Evolutionary conservation across 2,329 filamentous ascomycete genomes (phyloP), one percentile per base, ranked within the genome.

Genomic region (Lecanicillium sp.): DNA sequence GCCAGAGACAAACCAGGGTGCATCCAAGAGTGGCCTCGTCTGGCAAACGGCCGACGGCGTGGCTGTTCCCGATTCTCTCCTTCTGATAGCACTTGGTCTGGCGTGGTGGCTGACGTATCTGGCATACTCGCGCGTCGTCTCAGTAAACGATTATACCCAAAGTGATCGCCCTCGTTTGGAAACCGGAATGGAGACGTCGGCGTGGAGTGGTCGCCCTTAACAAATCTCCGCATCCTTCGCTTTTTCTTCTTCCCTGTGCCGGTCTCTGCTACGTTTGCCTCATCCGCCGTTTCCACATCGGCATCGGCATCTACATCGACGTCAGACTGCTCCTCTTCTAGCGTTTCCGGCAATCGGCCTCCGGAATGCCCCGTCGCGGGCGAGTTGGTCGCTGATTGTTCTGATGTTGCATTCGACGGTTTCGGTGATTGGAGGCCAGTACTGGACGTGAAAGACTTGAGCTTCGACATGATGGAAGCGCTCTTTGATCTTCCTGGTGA

Each of bases 261-360:
- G 6, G 43, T 38, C 7, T 67, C 65, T 12, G 63, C 55, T n/a
- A 60, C 51, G 14, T 64, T 63, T n/a, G 71, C 72, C 54, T 95
- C 89, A 37, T 88, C 86, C 0, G 80, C 85, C 32, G 87, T 94
- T 55, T 92, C 86, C 55, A 82, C 85, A 56, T 92, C 72, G 17
- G 66, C 65, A 29, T 68, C 61, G 9, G 55, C 74, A 41, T 74
- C 72, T 19, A 65, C 73, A 43, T 74, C 72, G 18, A 65, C 65
- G 31, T 68, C 61, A 8, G 56, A 57, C 43, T 62, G 56, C 41
- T 72, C 70, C 46, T 75, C 73, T 30, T 64, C 59, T 40, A 78
- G 56, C 1, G 70, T 75, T 15, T 71, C 65, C 9, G 73, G 73
- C 45, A 77, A 65, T 41, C 67, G 65, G 33, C 68, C 63, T 20